Evolutionary conservation across 352 stramenopile species (phyloP).

Genomic region (Blastocystis sp.): DNA sequence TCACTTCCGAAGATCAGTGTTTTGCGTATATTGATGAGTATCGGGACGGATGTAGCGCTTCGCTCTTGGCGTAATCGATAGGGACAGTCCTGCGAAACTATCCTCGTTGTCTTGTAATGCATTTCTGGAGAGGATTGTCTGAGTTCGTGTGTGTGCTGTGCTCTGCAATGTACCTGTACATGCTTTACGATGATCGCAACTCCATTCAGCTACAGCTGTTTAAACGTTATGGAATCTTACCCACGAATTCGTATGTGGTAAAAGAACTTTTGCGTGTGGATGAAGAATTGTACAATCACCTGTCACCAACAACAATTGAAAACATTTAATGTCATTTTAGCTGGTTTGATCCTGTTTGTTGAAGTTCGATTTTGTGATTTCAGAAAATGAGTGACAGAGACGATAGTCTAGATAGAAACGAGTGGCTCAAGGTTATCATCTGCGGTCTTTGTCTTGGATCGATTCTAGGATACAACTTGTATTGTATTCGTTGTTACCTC

Average conservation of each 20-base stretch:
- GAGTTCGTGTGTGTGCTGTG: neutral
- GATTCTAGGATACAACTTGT: conserved; percentile 13
- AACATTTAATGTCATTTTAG: neutral
- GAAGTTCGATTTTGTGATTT: neutral
- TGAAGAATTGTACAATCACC: conserved; percentile 26
- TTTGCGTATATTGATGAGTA: conserved; percentile 10
- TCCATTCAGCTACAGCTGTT: conserved; percentile 14
- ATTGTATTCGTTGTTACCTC: conserved; percentile 37
- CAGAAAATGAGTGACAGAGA: neutral
- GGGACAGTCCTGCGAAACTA: conserved; percentile 46
- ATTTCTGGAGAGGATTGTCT: conserved; percentile 41
- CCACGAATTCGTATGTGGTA: conserved; percentile 7
- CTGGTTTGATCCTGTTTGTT: neutral
- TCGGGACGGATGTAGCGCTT: neutral
- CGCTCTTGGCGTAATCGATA: neutral
- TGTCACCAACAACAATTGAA: neutral
- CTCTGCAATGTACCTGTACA: conserved; percentile 31
- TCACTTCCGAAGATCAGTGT: conserved; percentile 31
- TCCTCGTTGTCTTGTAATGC: conserved; percentile 54
- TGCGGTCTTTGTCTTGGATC: conserved; percentile 24
- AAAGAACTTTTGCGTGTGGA: neutral
- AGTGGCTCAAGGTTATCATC: conserved; percentile 31
- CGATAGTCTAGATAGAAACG: neutral
- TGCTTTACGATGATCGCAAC: conserved; percentile 31
- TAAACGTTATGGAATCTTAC: conserved; percentile 17